These are phyloP conservation scores for Sarcomyxa edulis DNA, from an alignment of 768 basidiomycete genomes.

Conservation along the genomic window DNA sequence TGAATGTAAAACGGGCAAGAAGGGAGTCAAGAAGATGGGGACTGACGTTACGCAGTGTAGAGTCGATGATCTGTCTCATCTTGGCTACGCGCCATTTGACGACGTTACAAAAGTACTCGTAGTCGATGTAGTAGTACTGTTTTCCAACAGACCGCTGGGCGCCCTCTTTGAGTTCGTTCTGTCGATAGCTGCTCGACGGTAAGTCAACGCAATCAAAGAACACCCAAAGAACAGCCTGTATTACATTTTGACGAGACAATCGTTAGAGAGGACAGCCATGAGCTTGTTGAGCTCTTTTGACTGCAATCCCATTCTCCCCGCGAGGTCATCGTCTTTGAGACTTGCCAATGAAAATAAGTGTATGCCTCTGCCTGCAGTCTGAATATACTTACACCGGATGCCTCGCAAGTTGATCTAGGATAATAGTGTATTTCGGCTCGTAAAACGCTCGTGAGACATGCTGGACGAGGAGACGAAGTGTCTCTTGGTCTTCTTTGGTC, in stretches of 20 bases:
- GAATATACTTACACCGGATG: conserved; percentile 88
- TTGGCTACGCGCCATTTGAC: conserved; percentile 96
- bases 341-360: conserved; percentile 37
- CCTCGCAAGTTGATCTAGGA: conserved; percentile 90
- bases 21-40: background rate
- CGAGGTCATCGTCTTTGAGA: conserved; percentile 90
- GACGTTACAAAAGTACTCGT: conserved; percentile 92
- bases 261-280: conserved; percentile 75
- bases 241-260: conserved; percentile 74
- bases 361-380: conserved; percentile 9
- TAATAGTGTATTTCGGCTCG: conserved; percentile 85
- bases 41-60: conserved; percentile 80
- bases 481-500: conserved; percentile 77
- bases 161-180: conserved; percentile 88
- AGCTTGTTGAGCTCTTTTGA: conserved; percentile 88
- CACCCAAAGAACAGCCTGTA: conserved; percentile 19
- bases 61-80: conserved; percentile 88
- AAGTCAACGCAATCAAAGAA: conserved; percentile 2
- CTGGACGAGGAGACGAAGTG: conserved; percentile 83
- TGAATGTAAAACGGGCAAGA: background rate
- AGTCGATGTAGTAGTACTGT: conserved; percentile 96
- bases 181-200: conserved; percentile 57
- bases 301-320: conserved; percentile 85
- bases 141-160: conserved; percentile 82
- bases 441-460: conserved; percentile 93